Evolutionary conservation across 2,329 filamentous ascomycete species (phyloP), one percentile per base, ranked within the genome.

Genomic region (Scorias spongiosa): DNA sequence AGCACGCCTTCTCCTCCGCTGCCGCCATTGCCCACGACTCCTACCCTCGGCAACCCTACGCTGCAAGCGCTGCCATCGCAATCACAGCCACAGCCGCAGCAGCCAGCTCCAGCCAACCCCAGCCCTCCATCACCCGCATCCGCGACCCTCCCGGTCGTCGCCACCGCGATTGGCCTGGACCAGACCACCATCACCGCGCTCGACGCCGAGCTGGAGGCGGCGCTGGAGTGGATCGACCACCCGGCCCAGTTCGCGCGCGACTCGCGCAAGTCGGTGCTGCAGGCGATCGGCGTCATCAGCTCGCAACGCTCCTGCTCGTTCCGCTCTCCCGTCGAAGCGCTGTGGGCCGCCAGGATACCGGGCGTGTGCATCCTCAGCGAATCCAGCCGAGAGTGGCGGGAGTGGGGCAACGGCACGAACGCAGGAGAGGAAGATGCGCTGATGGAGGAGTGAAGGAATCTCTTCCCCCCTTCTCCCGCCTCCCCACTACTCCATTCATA

Each of bases 211-310:
- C 75, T 98, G 29, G 86, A 94, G 60, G 77, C 84, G 29, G 85
- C 84, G 42, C 69, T 98, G 12, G 91, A 98, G 64, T 98, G 91
- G 91, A 96, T 98, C 63, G 87, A 83, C 59, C 91, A 98, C 57
- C 91, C 91, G 1, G 88, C 88, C 2, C 85, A 96, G 2, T 98
- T 98, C 60, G 81, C 84, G 8, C 79, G 91, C 32, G 91, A 98
- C 61, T 91, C 84, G 46, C 80, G 91, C 56, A 98, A 98, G 68
- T 86, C 89, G 4, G 88, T 98, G 2, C 71, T 98, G 18, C 91
- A 98, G 63, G 86, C 88, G 12, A 96, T 98, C 52, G 89, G 91
- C 6, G 88, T 96, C 48, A 95, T 98, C 54, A 91, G 84, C 57
- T 93, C 84, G 6, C 91, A 98, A 65, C 76, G 91, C 40, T 88